Evolutionary conservation across 768 basidiomycete genomes (phyloP).

Genomic region (Kwoniella sp.): DNA sequence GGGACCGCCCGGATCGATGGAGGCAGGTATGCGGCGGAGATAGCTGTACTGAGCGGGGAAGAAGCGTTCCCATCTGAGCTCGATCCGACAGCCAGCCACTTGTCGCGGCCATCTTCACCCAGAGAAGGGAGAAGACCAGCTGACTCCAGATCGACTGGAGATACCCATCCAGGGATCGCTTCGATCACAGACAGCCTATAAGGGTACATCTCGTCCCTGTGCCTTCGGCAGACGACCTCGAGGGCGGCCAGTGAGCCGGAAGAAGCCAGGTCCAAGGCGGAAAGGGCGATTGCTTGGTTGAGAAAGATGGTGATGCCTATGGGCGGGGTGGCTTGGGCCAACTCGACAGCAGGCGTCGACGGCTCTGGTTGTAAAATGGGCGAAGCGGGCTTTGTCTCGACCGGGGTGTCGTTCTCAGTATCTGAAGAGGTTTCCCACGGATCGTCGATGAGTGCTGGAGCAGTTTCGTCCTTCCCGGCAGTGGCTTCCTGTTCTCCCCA

Average conservation of each 20-base stretch:
- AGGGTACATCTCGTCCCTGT: constrained; percentile 62
- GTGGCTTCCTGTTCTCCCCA: constrained; percentile 21
- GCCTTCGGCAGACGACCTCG: constrained; percentile 58
- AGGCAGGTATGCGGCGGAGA: background rate
- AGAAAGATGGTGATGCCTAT: constrained; percentile 63
- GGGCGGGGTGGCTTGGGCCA: background rate
- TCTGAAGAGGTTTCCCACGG: constrained; percentile 15
- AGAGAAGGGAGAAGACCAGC: constrained; percentile 19
- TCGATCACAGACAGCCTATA: constrained; percentile 67
- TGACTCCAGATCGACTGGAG: constrained; percentile 54
- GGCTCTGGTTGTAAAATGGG: background rate
- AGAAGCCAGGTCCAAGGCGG: constrained; percentile 66
- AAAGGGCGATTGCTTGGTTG: constrained; percentile 56
- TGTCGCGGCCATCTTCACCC: constrained; percentile 10
- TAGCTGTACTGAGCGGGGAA: background rate
- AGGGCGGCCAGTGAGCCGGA: constrained; percentile 60
- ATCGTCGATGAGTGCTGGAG: constrained; percentile 15
- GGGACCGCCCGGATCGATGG: background rate
- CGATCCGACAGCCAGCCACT: background rate
- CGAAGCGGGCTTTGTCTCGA: background rate
- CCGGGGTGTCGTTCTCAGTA: background rate
- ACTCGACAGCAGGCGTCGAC: background rate
- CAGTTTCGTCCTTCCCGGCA: background rate
- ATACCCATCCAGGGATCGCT: constrained; percentile 67
- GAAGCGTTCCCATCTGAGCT: background rate